Evolutionary conservation across 495 filamentous ascomycete genomes (phyloP).

Genomic region (Neurospora sp.): DNA sequence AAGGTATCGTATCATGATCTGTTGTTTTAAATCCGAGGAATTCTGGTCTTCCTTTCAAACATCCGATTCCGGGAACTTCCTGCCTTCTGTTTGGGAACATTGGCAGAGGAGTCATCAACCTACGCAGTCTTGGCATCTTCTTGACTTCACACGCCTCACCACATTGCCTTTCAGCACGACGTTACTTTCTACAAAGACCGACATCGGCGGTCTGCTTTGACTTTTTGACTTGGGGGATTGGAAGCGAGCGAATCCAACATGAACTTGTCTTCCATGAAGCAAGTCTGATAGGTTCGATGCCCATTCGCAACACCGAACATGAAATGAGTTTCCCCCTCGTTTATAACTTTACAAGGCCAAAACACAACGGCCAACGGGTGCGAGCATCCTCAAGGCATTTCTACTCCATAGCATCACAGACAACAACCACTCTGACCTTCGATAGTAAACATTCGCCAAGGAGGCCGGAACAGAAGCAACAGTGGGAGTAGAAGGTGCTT

Average conservation of each 20-base stretch:
- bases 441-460: background rate
- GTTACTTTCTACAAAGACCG: background rate
- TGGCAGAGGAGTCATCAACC: background rate
- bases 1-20: background rate
- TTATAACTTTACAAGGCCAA: background rate
- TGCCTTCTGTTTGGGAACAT: background rate
- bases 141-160: background rate
- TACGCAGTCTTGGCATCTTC: background rate
- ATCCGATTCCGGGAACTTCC: background rate
- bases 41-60: background rate
- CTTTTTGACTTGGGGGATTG: background rate
- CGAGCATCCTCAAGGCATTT: background rate
- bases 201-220: background rate
- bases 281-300: background rate
- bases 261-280: background rate
- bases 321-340: background rate
- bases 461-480: background rate
- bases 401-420: background rate
- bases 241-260: background rate
- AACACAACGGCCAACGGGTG: background rate
- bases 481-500: background rate
- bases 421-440: background rate
- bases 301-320: background rate
- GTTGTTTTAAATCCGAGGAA: background rate
- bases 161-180: background rate